Evolutionary conservation across 176 grass and related monocot genomes (phyloP).

Genomic region (Carex parvula): DNA sequence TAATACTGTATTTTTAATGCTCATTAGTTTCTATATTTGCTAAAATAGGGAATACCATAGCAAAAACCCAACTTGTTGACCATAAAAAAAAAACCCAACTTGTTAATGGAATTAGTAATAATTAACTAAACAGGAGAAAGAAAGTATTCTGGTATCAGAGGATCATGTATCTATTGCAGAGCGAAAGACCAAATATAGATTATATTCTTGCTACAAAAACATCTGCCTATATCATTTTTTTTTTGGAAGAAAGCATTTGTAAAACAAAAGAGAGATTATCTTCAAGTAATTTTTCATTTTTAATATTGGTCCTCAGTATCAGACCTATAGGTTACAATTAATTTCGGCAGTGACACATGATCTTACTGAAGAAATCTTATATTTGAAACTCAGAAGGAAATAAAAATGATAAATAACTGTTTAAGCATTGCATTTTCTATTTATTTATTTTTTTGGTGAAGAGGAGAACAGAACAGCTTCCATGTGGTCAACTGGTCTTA

Average conservation of each 20-base stretch:
- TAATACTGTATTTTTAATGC: no score
- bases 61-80: no score
- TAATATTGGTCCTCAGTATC: neutral
- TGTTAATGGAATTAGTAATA: neutral
- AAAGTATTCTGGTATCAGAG: neutral
- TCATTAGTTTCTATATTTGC: no score
- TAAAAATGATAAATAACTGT: neutral
- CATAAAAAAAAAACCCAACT: no score
- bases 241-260: neutral
- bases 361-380: no score
- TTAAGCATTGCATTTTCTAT: neutral
- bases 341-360: no score
- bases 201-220: neutral
- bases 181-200: neutral
- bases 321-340: neutral
- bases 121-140: neutral
- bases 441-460: neutral
- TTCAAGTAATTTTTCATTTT: no score
- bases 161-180: neutral
- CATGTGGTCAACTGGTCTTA: slow-evolving; percentile 7
- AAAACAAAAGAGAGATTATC: neutral
- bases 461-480: neutral
- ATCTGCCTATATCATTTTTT: neutral
- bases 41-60: no score
- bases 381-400: neutral